Base-by-base conservation (phyloP, 2,329 filamentous ascomycete genomes). In the Bipolaris gigantea region DNA sequence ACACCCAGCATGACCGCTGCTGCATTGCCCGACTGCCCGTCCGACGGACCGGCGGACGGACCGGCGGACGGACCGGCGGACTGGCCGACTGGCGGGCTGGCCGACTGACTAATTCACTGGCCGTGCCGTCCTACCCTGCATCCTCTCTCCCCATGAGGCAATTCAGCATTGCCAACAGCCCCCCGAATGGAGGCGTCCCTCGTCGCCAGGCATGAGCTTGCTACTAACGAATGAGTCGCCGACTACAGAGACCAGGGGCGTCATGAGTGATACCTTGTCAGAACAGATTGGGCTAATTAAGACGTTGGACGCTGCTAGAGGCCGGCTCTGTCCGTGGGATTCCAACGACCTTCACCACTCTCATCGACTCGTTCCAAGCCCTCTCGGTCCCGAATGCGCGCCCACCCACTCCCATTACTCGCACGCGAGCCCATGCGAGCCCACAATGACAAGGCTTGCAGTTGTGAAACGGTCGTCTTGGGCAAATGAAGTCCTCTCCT, bases 241-340 rank as follows among this genome's bases (percentile, higher is more conserved):
- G 50, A 48, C 34, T 53, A 35, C 47, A 56, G 45, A 56, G 46
- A 19, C 46, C 52, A 56, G 53, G 50, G 36, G 56, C 46, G 40
- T 13, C 44, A 48, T 48, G 47, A 54, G 61, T 64, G 64, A 60
- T 63, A 63, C 64, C 61, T 65, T 69, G 68, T 66, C 63, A 62
- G 60, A 59, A 67, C 66, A 53, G 67, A 70, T 62, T 60, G 71
- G 70, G 70, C 71, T 73, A 72, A 72, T 69, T 60, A 50, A 64
- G 62, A 68, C 67, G 65, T 71, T 68, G 63, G 50, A 60, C 57
- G 59, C 52, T 57, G 62, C 63, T 67, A 66, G 63, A 55, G 64
- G 56, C 63, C 69, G 65, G 67, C 63, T 68, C 59, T 54, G 63
- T 65, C 67, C 66, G 68, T 57, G 48, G 53, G 46, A 59, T 58